phyloP scores from a whole-genome alignment of 2,329 filamentous ascomycete species.

The Didymellaceae sp. region DNA sequence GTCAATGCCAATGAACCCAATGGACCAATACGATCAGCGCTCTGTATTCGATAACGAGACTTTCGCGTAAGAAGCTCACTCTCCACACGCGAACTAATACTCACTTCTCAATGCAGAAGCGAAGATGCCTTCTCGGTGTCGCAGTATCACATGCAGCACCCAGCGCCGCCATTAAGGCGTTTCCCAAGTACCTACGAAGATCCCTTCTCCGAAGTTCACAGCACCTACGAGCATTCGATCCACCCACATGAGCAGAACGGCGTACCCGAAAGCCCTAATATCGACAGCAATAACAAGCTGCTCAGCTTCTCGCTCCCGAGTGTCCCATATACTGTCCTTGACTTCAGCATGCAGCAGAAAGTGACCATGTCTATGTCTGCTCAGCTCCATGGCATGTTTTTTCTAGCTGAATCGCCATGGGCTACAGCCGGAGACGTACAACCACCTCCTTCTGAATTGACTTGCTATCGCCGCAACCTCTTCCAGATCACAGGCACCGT shows the following conservation, averaged over 20 bases:
- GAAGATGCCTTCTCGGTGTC: slow-evolving; percentile 56
- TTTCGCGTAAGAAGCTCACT: slow-evolving; percentile 57
- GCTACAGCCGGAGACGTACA: slow-evolving; percentile 63
- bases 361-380: slow-evolving; percentile 72
- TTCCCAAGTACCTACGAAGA: slow-evolving; percentile 59
- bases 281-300: slow-evolving; percentile 68
- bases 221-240: slow-evolving; percentile 55
- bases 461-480: slow-evolving; percentile 92
- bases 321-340: slow-evolving; percentile 66
- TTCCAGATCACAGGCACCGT: slow-evolving; percentile 95
- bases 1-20: slow-evolving; percentile 53
- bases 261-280: slow-evolving; percentile 60
- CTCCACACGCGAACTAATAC: slow-evolving; percentile 21
- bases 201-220: slow-evolving; percentile 59
- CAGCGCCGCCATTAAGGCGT: slow-evolving; percentile 54
- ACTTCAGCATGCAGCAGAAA: slow-evolving; percentile 66
- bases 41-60: slow-evolving; percentile 67
- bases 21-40: slow-evolving; percentile 64
- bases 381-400: slow-evolving; percentile 89
- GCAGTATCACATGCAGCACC: slow-evolving; percentile 50
- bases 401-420: slow-evolving; percentile 79
- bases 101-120: slow-evolving; percentile 50
- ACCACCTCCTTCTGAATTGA: slow-evolving; percentile 76
- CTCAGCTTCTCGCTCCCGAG: slow-evolving; percentile 58
- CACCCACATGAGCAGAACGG: slow-evolving; percentile 54